Evolutionary conservation across 2,329 filamentous ascomycete species (phyloP), one percentile per base, ranked within the genome.

Genomic region (Hypocrella siamensis): DNA sequence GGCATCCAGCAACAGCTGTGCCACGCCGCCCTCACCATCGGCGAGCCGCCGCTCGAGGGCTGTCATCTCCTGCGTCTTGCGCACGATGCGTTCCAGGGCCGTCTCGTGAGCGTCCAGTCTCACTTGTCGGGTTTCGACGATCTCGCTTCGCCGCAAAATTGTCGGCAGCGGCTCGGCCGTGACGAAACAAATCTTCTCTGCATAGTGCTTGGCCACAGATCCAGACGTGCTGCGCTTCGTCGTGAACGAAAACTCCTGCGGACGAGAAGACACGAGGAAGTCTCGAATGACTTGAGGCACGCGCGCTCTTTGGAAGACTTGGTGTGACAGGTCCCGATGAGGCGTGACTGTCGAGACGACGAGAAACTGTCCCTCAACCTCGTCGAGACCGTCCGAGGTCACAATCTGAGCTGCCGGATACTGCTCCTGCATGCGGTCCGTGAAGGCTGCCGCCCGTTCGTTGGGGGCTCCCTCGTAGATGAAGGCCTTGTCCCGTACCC

Each of bases 141-240:
- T 80, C 56, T 94, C 86, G 43, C 83, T 93, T 34, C 86, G 73
- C 19, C 84, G 73, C 17, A 94, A 60, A 30, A 96, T 92, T 2
- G 86, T 94, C 1, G 88, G 90, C 58, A 96, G 96, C 1, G 77
- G 57, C 45, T 94, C 86, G 0, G 76, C 77, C 1, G 85, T 88
- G 0, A 75, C 80, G 51, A 84, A 93, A 1, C 94, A 57, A 0
- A 75, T 67, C 61, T 94, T 96, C 49, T 93, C 81, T 0, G 84
- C 75, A 39, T 67, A 79, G 43, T 90, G 81, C 33, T 82, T 77
- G 16, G 71, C 63, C 3, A 80, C 74, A 1, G 74, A 68, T 9
- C 81, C 77, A 9, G 63, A 67, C 3, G 78, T 79, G 42, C 72
- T 74, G 18, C 84, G 69, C 43, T 73, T 75, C 5, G 75, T 74